Evolutionary conservation across 352 stramenopile genomes (phyloP), one percentile per base, ranked within the genome.

Genomic region (Pythium folliculosum): DNA sequence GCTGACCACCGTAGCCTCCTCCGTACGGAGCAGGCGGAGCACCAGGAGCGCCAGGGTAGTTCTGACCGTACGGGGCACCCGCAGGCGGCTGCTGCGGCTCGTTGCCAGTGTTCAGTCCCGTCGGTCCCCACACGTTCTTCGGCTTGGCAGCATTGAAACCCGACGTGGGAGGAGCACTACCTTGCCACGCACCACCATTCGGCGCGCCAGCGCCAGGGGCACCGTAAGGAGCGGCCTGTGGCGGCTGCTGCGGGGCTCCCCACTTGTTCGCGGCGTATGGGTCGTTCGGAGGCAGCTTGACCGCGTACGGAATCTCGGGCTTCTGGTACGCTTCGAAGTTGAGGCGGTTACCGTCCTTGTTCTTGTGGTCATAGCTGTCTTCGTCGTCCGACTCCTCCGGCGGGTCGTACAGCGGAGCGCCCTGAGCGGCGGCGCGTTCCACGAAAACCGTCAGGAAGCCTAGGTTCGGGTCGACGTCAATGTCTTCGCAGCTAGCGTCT

Each of bases 341-440:
- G 37, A 96, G 76, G 2, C 80, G 83, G 71, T 91, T 88, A 22
- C 80, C 60, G 21, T 77, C 71, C 40, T 81, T 87, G 70, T 67
- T 77, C 66, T 81, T 85, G 53, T 81, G 76, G 43, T 90, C 82
- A 52, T 92, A 92, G 23, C 94, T 73, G 50, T 98, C 94, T 48
- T 99, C 97, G 62, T 98, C 94, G 63, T 99, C 97, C 50, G 97
- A 97, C 43, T 98, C 94, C 67, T 98, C 88, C 8, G 97, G 97
- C 27, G 97, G 97, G 14, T 95, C 84, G 76, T 99, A 99, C 17
- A 90, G 80, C 23, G 91, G 84, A 13, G 97, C 96, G 53, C 98
- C 98, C 57, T 97, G 92, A 16, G 85, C 82, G 8, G 94, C 75
- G 17, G 97, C 95, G 52, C 98, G 83, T 63, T 97, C 82, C 14